phyloP scores from a whole-genome alignment of 768 basidiomycete species.

The Hemileccinum rubropunctum region DNA sequence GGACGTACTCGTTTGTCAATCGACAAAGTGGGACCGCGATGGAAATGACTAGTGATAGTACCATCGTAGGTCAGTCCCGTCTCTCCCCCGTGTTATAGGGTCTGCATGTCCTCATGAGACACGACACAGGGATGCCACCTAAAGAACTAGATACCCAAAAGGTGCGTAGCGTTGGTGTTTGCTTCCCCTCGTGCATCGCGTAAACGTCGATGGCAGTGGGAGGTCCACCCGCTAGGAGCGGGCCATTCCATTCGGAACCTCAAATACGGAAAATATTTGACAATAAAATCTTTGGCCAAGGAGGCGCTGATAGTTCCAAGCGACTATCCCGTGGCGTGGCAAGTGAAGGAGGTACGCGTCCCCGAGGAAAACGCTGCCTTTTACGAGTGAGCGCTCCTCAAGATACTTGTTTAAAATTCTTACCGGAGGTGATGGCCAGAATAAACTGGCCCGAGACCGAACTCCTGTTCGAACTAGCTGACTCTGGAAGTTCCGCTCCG shows the following conservation, averaged over 20 bases:
- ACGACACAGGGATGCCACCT: constrained; percentile 27
- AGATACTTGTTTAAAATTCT: neutral
- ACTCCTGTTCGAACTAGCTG: constrained; percentile 25
- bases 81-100: neutral
- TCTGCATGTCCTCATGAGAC: neutral
- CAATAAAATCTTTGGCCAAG: constrained; percentile 24
- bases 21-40: constrained; percentile 33
- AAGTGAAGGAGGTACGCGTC: constrained; percentile 24
- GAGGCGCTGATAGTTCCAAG: constrained; percentile 23
- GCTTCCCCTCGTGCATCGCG: neutral
- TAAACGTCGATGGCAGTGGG: constrained; percentile 20
- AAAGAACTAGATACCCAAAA: constrained; percentile 29
- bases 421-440: constrained; percentile 8
- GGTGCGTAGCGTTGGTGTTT: constrained; percentile 6
- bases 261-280: constrained; percentile 31
- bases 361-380: constrained; percentile 27
- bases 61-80: constrained; percentile 21
- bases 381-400: constrained; percentile 19
- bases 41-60: constrained; percentile 25
- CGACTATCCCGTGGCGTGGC: constrained; percentile 30
- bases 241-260: constrained; percentile 31
- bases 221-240: constrained; percentile 27
- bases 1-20: constrained; percentile 30
- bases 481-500: constrained; percentile 23
- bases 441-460: constrained; percentile 31